A percentile compares a stretch with the other conserved stretches of the same genome.
Conservation (phyloP, 441 rosid genomes). For the Erysimum cheiri region DNA sequence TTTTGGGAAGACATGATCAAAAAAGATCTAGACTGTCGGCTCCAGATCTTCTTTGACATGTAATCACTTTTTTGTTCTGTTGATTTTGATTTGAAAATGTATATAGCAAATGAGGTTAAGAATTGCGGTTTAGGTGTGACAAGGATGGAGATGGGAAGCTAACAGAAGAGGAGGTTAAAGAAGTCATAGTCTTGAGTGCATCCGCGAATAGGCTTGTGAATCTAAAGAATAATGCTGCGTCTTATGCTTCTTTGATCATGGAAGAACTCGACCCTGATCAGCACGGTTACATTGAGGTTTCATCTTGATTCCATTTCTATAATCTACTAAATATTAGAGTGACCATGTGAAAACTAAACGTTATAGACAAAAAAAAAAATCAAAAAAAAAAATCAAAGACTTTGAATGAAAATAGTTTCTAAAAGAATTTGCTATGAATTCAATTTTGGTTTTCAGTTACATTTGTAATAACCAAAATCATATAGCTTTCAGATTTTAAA, state of each 20-base stretch:
- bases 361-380: background rate
- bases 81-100: background rate
- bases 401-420: background rate
- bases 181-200: conserved; percentile 81
- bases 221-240: conserved; percentile 64
- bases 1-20: conserved; percentile 91
- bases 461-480: no score
- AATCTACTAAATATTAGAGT: background rate
- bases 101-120: background rate
- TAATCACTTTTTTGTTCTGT: conserved; percentile 33
- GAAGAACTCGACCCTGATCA: conserved; percentile 96
- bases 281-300: conserved; percentile 84
- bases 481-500: background rate
- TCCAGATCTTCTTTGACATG: conserved; percentile 96
- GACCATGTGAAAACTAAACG: background rate
- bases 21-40: conserved; percentile 76
- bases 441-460: background rate
- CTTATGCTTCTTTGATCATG: conserved; percentile 88
- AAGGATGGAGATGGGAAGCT: conserved; percentile 79
- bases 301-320: background rate
- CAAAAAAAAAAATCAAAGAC: background rate
- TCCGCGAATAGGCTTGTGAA: conserved; percentile 84
- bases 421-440: background rate
- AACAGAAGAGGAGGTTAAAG: conserved; percentile 73
- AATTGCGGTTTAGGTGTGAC: conserved; percentile 61